Base-by-base conservation (phyloP, 768 basidiomycete genomes). In the Boletus fagicola region DNA sequence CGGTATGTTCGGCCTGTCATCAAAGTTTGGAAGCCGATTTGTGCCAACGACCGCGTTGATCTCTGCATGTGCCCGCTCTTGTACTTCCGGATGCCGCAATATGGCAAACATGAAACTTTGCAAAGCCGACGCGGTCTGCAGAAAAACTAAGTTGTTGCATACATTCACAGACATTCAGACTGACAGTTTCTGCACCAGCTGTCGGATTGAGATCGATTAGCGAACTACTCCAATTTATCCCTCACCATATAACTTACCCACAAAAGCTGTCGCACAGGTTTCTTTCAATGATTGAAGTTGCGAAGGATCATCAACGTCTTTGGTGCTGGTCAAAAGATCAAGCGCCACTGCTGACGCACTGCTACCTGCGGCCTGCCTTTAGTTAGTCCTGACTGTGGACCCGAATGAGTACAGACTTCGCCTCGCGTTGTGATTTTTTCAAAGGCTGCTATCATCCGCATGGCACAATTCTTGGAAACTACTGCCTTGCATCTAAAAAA, bases 41-140 rank as follows among this genome's bases (percentile, higher is more conserved):
- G 43, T 59, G 5, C 76, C 75, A 40, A 75, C 57, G 18, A 71
- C 65, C 0, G 51, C 39, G 16, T 68, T 64, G 11, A 76, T 53
- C 54, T 75, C 74, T 35, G 63, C 65, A 10, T 70, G 63, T 30
- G 75, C 74, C 28, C 56, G 58, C 15, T 51, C 45, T 48, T 75
- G 73, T 20, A 71, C 64, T 8, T 69, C 68, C 1, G 74, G 74
- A 51, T 72, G 45, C 11, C 57, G 56, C 9, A 68, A 33, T 68
- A 76, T 76, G 12, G 66, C 68, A n/a, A 74, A 60, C 55, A 74
- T 59, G 53, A 77, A 75, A 2, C 40, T 54, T 24, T 56, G 57
- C 38, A 62, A 36, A 13, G 54, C 59, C 1, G 68, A 42, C 1
- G 48, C 18, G 4, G 56, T 53, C 60, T 63, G 26, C 18, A 11